Evolutionary conservation across 805 yeast species (phyloP).

Genomic region (Schwanniomyces sp.): DNA sequence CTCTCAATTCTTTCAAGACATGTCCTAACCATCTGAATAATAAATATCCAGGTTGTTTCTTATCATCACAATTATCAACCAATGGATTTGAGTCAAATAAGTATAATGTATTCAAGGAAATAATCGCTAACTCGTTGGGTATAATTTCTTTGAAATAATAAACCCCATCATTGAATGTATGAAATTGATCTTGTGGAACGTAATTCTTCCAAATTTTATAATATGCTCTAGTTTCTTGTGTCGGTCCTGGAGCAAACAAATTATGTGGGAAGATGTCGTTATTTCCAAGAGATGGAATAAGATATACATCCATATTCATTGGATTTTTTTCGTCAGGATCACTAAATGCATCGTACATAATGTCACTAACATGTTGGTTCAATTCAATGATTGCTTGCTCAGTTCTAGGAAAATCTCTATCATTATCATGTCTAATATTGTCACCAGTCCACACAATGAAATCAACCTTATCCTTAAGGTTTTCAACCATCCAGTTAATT

Average conservation of each 20-base stretch:
- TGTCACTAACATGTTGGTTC: constrained; percentile 57
- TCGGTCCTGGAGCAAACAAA: constrained; percentile 82
- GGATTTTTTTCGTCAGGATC: constrained; percentile 47
- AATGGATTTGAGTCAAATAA: constrained; percentile 75
- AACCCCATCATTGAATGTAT: constrained; percentile 71
- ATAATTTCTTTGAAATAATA: constrained; percentile 76
- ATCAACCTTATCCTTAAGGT: constrained; percentile 74
- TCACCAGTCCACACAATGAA: constrained; percentile 93
- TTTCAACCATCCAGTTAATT: constrained; percentile 61
- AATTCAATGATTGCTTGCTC: constrained; percentile 68
- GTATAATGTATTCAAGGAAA: constrained; percentile 77
- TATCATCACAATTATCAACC: constrained; percentile 73
- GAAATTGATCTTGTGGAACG: constrained; percentile 76
- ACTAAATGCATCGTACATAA: constrained; percentile 53
- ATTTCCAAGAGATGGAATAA: constrained; percentile 78
- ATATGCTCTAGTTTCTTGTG: constrained; percentile 80
- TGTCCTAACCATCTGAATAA: constrained; percentile 76
- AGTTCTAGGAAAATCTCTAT: constrained; percentile 69
- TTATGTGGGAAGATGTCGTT: constrained; percentile 91
- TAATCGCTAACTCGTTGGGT: constrained; percentile 73
- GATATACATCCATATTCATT: constrained; percentile 40
- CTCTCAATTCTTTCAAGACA: constrained; percentile 69
- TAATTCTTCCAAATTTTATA: constrained; percentile 71
- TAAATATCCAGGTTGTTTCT: constrained; percentile 78
- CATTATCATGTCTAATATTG: constrained; percentile 82